phyloP scores from a whole-genome alignment of 2,329 filamentous ascomycete genomes.

The Aspergillus viridinutans region DNA sequence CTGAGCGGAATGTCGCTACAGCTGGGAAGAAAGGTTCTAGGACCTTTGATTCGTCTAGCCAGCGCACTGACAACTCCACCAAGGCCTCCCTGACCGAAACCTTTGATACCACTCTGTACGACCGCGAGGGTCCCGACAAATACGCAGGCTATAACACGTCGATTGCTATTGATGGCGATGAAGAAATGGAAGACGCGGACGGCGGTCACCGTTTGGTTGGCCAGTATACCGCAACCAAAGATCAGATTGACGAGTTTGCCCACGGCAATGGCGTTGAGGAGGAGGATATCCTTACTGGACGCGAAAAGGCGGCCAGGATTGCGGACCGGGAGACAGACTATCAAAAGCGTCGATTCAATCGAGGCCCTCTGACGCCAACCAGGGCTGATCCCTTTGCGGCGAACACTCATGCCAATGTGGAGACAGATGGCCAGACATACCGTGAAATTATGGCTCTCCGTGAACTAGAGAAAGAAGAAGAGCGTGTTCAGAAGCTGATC shows the following conservation, averaged over 20 bases:
- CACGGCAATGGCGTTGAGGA: conserved; percentile 81
- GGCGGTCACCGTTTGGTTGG: conserved; percentile 76
- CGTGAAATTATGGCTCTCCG: conserved; percentile 85
- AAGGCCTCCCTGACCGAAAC: conserved; percentile 85
- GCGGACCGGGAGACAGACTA: conserved; percentile 93
- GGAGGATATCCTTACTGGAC: conserved; percentile 79
- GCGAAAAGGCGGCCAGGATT: conserved; percentile 87
- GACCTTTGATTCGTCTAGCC: conserved; percentile 71
- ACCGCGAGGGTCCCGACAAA: conserved; percentile 70
- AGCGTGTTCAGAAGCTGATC: conserved; percentile 75
- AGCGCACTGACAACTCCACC: conserved; percentile 77
- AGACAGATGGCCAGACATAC: conserved; percentile 74
- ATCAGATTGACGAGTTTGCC: conserved; percentile 92
- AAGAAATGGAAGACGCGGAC: conserved; percentile 72
- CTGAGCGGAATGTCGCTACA: conserved; percentile 81
- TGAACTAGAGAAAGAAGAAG: conserved; percentile 90
- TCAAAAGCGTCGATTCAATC: conserved; percentile 90
- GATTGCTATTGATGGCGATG: conserved; percentile 72
- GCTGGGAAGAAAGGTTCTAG: conserved; percentile 75
- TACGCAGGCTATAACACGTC: conserved; percentile 89
- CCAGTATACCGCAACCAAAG: conserved; percentile 89
- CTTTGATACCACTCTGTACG: conserved; percentile 86
- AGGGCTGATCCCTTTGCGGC: conserved; percentile 81
- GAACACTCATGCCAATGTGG: conserved; percentile 63
- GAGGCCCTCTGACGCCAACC: conserved; percentile 72